Percentiles rank a stretch among this genome's conserved stretches.
phyloP scores from a whole-genome alignment of 805 yeast genomes.

The Candida silvatica region DNA sequence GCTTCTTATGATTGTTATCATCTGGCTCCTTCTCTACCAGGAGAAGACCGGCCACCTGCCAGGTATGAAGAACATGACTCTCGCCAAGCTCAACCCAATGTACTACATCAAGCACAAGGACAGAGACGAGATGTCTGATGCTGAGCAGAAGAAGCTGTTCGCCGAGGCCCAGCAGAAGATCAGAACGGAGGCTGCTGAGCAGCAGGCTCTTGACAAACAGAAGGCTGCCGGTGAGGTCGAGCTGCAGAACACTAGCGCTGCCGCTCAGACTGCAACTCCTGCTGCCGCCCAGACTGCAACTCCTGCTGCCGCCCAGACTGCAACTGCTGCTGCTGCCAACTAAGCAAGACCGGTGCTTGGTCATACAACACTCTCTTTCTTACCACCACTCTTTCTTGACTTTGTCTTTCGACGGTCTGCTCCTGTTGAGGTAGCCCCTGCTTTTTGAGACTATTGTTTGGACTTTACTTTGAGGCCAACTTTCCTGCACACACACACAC shows the following conservation, averaged over 20 bases:
- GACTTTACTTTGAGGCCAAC: neutral
- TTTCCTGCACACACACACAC: slow-evolving; percentile 5
- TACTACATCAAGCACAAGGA: slow-evolving; percentile 63
- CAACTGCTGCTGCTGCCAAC: slow-evolving; percentile 1
- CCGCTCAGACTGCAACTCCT: too few species aligned
- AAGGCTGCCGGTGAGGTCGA: slow-evolving; percentile 2
- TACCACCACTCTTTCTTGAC: neutral
- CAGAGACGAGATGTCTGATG: slow-evolving; percentile 44
- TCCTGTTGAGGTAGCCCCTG: neutral
- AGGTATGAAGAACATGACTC: slow-evolving; percentile 39
- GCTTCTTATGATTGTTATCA: slow-evolving; percentile 51
- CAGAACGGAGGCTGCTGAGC: slow-evolving; percentile 20
- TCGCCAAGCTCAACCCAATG: slow-evolving; percentile 60
- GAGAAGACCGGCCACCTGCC: slow-evolving; percentile 82
- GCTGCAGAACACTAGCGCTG: too few species aligned
- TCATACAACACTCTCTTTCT: neutral
- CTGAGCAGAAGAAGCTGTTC: slow-evolving; percentile 48
- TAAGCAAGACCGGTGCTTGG: too few species aligned
- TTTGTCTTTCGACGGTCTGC: neutral
- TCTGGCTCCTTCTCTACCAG: slow-evolving; percentile 65
- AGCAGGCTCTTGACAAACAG: slow-evolving; percentile 7
- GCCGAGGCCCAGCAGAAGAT: slow-evolving; percentile 26
- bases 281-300: slow-evolving; percentile 1
- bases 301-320: neutral
- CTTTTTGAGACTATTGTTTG: too few species aligned